Base-by-base conservation (phyloP, 2,329 filamentous ascomycete genomes). In the Sarocladiaceae sp. region DNA sequence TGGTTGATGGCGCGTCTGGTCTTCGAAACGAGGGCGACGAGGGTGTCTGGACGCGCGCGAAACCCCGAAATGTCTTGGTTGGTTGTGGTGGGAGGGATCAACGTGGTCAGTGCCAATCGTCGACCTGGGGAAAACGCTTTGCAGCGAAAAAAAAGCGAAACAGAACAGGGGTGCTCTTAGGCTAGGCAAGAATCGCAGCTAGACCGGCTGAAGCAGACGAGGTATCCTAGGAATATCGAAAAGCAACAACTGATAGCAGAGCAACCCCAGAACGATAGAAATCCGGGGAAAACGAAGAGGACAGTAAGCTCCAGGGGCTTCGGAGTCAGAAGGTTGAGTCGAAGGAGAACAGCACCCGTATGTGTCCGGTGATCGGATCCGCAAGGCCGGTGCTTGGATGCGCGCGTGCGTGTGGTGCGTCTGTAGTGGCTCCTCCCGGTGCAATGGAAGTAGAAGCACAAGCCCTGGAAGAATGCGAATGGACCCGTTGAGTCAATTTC, bases 401-500 rank as follows among this genome's bases (percentile, higher is more conserved):
- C n/a, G 15, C 8, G 22, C 5, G 6, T n/a, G 44, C 22, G 25
- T 11, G 44, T 48, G 44, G 44, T 48, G 44, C n/a, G 26, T 33
- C 22, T 42, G 11, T 12, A 22, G 17, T 17, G 44, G 44, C 5
- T 33, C 28, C 44, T 22, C 44, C 15, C 44, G 44, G 44, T 20
- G 26, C 26, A 22, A 33, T 20, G 44, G 44, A 48, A 48, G 26
- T 12, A 44, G n/a, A 44, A 44, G 22, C 40, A 44, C 40, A 44
- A 26, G 40, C 40, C 23, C 40, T 44, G 17, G 40, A n/a, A n/a
- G 23, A 44, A 44, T 15, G 12, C 13, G 40, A 22, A 28, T 3
- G n/a, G 40, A 28, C 40, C 23, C 40, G 40, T 44, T 44, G 44
- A 31, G 44, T 48, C 44, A 48, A 48, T 48, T 48, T 48, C 44